A percentile compares a stretch with the other conserved stretches of the same genome.
Evolutionary conservation across 805 yeast species (phyloP).

Genomic region (Tetrapisispora taiwanensis): DNA sequence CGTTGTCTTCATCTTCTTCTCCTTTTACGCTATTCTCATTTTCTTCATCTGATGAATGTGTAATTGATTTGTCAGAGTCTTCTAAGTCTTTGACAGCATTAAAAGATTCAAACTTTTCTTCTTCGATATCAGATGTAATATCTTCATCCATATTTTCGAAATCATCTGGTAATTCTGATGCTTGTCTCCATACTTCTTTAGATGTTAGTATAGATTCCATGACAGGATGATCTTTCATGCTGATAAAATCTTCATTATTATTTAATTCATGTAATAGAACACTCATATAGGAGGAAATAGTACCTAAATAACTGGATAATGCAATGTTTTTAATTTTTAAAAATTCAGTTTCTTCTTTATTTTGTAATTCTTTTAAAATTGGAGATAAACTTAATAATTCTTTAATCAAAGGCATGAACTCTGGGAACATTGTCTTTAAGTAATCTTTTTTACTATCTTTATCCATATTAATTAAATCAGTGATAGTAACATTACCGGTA

Average conservation of each 20-base stretch:
- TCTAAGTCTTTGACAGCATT: constrained; percentile 24
- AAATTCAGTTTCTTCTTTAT: constrained; percentile 28
- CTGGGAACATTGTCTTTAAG: constrained; percentile 64
- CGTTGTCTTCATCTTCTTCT: constrained; percentile 15
- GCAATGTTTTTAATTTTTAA: constrained; percentile 52
- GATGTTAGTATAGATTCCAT: constrained; percentile 79
- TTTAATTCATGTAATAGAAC: constrained; percentile 49
- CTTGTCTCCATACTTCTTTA: constrained; percentile 86
- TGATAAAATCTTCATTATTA: constrained; percentile 42
- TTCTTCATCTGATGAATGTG: no score
- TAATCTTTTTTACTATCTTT: constrained; percentile 42
- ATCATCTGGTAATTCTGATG: constrained; percentile 40
- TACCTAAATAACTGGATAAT: constrained; percentile 65
- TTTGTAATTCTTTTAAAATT: constrained; percentile 31
- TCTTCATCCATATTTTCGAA: constrained; percentile 11
- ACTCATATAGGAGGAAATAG: constrained; percentile 71
- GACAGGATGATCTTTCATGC: constrained; percentile 78
- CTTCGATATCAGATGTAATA: constrained; percentile 9
- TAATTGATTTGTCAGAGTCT: no score
- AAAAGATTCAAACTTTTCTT: constrained; percentile 19
- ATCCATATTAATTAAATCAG: constrained; percentile 42
- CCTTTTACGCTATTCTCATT: constrained; percentile 11
- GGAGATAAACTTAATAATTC: constrained; percentile 44
- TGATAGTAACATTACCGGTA: constrained; percentile 28
- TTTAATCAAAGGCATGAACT: constrained; percentile 62